Evolutionary conservation across 352 stramenopile genomes (phyloP), one percentile per base, ranked within the genome.

Genomic region (Phytophthora pseudosyringae): DNA sequence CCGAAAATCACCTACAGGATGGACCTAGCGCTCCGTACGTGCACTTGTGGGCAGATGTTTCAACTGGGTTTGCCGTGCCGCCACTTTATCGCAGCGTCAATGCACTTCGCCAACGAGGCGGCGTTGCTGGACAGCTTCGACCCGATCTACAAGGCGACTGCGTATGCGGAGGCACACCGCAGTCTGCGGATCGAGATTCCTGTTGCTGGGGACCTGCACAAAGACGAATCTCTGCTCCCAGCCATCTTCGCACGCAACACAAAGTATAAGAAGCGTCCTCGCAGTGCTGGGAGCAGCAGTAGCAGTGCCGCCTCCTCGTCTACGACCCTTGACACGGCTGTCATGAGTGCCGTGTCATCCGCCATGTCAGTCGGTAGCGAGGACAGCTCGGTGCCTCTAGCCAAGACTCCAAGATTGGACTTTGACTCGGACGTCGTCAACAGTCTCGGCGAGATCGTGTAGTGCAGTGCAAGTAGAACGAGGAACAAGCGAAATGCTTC

Each of bases 121-220:
- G 69, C 70, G 44, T 67, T 93, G 29, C 71, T 90, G 53, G 70
- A 87, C 25, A 76, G 76, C 16, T 90, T 91, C 39, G 80, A 92
- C 41, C 18, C 70, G 12, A 87, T 94, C 58, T 94, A 94, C 72
- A 94, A 90, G 63, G 62, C 81, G 3, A 62, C 67, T 0, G 69
- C 73, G 50, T 91, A 89, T 60, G 81, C 73, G 15, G 81, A 84
- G 40, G 71, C 80, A 40, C 75, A 86, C 52, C 78, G 78, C 33
- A 89, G 76, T 54, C 54, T 90, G 51, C 81, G 85, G 44, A 90
- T 94, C 33, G 85, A 94, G 65, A 94, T 94, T 40, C 85, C 85
- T 15, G 73, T 78, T 0, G 85, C 80, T 1, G 81, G 82, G 41
- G 85, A 94, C 28, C 58, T 94, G 31, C 73, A 76, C 51, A 94